phyloP scores from a whole-genome alignment of 140 eudicot genomes.

The Anethum foeniculum region DNA sequence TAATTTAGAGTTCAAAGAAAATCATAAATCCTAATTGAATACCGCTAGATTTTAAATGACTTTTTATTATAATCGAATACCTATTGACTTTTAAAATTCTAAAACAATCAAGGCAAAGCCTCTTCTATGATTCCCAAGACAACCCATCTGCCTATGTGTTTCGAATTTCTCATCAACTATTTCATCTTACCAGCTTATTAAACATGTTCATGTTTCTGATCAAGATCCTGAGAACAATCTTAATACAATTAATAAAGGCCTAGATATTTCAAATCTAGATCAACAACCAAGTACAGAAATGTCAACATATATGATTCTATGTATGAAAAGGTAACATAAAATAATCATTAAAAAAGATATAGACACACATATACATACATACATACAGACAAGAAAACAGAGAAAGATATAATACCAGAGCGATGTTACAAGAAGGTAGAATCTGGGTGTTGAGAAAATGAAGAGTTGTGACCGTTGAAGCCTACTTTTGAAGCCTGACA shows the following conservation, averaged over 20 bases:
- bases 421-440: not conserved
- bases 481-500: not conserved
- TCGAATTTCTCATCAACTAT: not conserved
- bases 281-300: not conserved
- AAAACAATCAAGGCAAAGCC: not conserved
- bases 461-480: not conserved
- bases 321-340: not conserved
- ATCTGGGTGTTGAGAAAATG: not conserved
- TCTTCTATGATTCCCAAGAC: not conserved
- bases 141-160: not conserved
- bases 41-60: no score
- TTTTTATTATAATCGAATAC: no score
- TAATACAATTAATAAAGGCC: not conserved
- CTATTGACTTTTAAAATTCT: not conserved
- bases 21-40: no score
- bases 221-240: not conserved
- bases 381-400: not conserved
- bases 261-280: not conserved
- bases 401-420: not conserved
- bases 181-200: not conserved
- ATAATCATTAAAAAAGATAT: not conserved
- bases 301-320: not conserved
- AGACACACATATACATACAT: not conserved
- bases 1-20: no score
- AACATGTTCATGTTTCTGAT: not conserved